Conservation (phyloP, 257 asterid genomes). For the Solanum bulbocastanum region DNA sequence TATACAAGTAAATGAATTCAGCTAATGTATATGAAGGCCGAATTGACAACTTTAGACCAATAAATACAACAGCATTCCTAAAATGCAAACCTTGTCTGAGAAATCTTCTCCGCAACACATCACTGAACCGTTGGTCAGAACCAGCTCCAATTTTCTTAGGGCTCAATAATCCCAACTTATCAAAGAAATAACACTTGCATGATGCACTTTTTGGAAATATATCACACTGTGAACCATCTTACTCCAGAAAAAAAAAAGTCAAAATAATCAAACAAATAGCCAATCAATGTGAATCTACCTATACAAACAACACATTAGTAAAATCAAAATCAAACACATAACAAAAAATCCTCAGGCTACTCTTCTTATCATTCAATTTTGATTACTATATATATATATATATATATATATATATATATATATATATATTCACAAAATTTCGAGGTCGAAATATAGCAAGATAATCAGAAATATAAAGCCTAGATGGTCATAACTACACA, state of each 20-base stretch:
- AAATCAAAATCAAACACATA: not conserved
- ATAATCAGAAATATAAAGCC: not conserved
- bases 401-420: too few relatives aligned
- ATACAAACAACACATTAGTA: not conserved
- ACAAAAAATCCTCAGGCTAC: not conserved
- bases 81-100: constrained; percentile 67
- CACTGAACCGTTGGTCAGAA: constrained; percentile 33
- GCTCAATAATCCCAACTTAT: constrained; percentile 51
- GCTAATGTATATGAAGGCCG: not conserved
- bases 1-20: not conserved
- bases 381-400: too few relatives aligned
- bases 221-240: constrained; percentile 68
- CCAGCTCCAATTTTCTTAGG: constrained; percentile 13
- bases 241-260: not conserved
- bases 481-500: not conserved
- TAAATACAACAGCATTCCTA: not conserved
- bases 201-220: constrained; percentile 57
- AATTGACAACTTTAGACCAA: not conserved
- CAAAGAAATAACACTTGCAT: constrained; percentile 92
- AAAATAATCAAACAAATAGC: not conserved
- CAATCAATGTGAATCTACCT: not conserved
- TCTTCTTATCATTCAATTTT: not conserved
- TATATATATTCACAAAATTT: not conserved
- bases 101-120: constrained; percentile 75
- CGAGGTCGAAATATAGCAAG: not conserved